phyloP scores from a whole-genome alignment of 1,139 yeast species.

The Nakaseomyces bracarensis region DNA sequence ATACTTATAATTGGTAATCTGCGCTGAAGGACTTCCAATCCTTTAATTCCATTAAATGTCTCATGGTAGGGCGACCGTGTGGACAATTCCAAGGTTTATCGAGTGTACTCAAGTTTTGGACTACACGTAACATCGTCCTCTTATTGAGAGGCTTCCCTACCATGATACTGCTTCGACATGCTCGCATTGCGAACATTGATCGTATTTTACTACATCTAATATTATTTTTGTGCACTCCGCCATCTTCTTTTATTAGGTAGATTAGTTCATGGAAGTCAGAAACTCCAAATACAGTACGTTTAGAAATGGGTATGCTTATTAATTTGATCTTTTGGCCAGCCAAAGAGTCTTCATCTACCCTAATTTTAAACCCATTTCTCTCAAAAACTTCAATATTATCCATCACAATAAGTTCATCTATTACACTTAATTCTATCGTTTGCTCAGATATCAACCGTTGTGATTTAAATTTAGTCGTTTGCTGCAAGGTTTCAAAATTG shows the following conservation, averaged over 20 bases:
- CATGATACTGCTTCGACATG: slow-evolving; percentile 92
- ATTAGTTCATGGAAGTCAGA: slow-evolving; percentile 72
- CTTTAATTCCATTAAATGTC: slow-evolving; percentile 66
- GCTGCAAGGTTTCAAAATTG: slow-evolving; percentile 68
- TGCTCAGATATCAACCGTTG: slow-evolving; percentile 71
- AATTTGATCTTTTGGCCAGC: slow-evolving; percentile 55
- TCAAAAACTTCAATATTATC: slow-evolving; percentile 51
- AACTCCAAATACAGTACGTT: slow-evolving; percentile 54
- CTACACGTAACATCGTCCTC: slow-evolving; percentile 58
- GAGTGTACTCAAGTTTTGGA: slow-evolving; percentile 55
- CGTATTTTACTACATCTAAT: slow-evolving; percentile 71
- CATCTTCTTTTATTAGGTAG: slow-evolving; percentile 44
- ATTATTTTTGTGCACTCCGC: slow-evolving; percentile 33
- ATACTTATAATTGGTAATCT: slow-evolving; percentile 32
- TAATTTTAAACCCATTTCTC: slow-evolving; percentile 67
- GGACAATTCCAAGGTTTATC: slow-evolving; percentile 99
- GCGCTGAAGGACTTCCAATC: slow-evolving; percentile 40
- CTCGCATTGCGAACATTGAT: slow-evolving; percentile 84
- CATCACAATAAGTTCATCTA: slow-evolving; percentile 65
- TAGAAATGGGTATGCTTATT: slow-evolving; percentile 64
- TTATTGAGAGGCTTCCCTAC: slow-evolving; percentile 63
- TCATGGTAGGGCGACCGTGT: slow-evolving; percentile 94
- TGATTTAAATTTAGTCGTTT: slow-evolving; percentile 46
- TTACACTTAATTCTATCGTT: slow-evolving; percentile 54
- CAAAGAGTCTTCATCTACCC: slow-evolving; percentile 37